Base-by-base conservation (phyloP, 345 rosid species). In the Camelina laxa region DNA sequence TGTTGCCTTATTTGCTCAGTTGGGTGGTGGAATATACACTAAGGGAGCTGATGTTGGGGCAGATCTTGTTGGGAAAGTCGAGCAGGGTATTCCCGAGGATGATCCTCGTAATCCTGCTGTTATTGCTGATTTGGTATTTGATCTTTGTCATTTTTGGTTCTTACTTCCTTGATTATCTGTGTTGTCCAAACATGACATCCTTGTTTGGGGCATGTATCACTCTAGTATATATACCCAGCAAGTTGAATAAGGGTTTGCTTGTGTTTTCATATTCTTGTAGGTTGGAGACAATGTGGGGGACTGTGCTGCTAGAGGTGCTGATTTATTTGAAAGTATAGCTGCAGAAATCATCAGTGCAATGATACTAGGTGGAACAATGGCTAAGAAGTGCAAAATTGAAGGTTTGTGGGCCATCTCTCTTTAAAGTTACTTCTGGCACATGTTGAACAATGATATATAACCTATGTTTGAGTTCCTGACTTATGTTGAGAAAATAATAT, bases 1-100 rank as follows among this genome's bases (percentile, higher is more conserved):
- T 82, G 98, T 94, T 68, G 98, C 98, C 33, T 89, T 95, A 64
- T 95, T 95, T 80, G 99, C 99, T 81, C 99, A 95, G 83, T 83
- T 95, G 82, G 99, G 99, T 83, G 99, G 99, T 80, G 99, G 99
- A 72, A 95, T 92, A 83, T 95, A 75, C 74, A 95, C 99, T 30
- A 95, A 95, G 85, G 99, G 98, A 56, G 99, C 99, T 82, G 99
- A 95, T 87, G 98, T 95, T 62, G 99, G 98, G 65, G 99, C 99
- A 71, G 99, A 95, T 74, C 98, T 95, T 35, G 99, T 95, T 65
- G 99, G 99, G 73, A 92, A 95, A 95, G 94, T 95, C 39, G 99
- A 95, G 83, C 98, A 92, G 86, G 99, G 99, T 60, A 95, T 95
- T 79, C 99, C 99, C 3, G 99, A 95, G 85, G 99, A 95, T 87